Evolutionary conservation across 495 filamentous ascomycete species (phyloP).

Genomic region (Cenococcum geophilum): DNA sequence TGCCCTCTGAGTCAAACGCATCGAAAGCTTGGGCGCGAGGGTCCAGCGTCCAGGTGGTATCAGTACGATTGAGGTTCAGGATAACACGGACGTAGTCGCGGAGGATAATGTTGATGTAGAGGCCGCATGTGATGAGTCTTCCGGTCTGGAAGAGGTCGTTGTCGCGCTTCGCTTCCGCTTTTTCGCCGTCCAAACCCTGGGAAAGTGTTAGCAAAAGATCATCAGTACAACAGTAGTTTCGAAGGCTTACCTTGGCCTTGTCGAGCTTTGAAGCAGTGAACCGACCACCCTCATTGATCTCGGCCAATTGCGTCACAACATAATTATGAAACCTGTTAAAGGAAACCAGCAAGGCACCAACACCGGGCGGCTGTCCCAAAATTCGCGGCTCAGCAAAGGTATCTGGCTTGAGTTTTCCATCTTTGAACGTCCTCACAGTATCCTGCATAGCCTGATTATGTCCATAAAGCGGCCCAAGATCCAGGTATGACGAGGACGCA

Average conservation of each 20-base stretch:
- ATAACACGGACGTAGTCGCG: slow-evolving; percentile 8
- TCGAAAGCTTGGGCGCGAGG: neutral
- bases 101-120: slow-evolving; percentile 10
- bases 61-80: neutral
- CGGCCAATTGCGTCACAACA: slow-evolving; percentile 44
- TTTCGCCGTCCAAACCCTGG: too few relatives aligned
- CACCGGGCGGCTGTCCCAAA: slow-evolving; percentile 43
- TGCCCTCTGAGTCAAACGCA: neutral
- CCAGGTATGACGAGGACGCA: slow-evolving; percentile 15
- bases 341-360: slow-evolving; percentile 58
- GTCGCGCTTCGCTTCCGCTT: slow-evolving; percentile 2
- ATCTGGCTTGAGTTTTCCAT: slow-evolving; percentile 14
- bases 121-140: slow-evolving; percentile 1
- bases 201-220: too few relatives aligned
- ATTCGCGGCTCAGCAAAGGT: slow-evolving; percentile 12
- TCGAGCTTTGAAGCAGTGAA: too few relatives aligned
- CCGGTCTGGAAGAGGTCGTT: slow-evolving; percentile 7
- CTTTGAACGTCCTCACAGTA: slow-evolving; percentile 5
- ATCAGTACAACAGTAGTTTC: too few relatives aligned
- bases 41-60: slow-evolving; percentile 9
- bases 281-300: slow-evolving; percentile 53
- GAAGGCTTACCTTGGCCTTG: too few relatives aligned
- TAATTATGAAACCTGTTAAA: slow-evolving; percentile 47
- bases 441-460: slow-evolving; percentile 1
- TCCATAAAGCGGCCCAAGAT: slow-evolving; percentile 17